Evolutionary conservation across 2,329 filamentous ascomycete genomes (phyloP), one percentile per base, ranked within the genome.

Genomic region (Nemania sp.): DNA sequence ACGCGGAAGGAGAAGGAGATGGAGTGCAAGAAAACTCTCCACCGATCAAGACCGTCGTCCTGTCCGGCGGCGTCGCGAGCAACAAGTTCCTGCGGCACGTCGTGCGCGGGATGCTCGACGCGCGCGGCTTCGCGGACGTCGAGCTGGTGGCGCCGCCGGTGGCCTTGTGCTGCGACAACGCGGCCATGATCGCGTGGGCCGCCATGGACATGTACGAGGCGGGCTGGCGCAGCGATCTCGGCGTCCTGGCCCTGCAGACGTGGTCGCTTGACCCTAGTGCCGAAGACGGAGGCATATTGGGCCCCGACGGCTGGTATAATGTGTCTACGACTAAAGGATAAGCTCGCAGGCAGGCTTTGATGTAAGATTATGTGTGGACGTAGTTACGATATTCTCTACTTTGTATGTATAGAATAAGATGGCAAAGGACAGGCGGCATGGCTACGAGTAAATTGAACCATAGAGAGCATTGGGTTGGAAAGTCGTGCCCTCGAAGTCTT

Each of bases 101-200:
- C 37, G 67, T 84, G 49, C 72, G 77, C 28, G 56, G 68, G 6
- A 75, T 77, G 39, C 69, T 97, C 36, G 80, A 86, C 59, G 80
- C 77, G n/a, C 81, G 88, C 37, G 89, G 89, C 0, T 86, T 84
- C 66, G 66, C 68, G 0, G 64, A 83, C 59, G 70, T 95, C 23
- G 64, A 78, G 9, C 70, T 97, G 6, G 73, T 86, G 24, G 89
- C 88, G 50, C 93, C 94, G n/a, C 91, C 91, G 2, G 72, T 82
- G 8, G 77, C 79, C 36, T 78, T 93, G 48, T 97, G 94, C 68
- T 97, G 91, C 0, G 94, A 99, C 67, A 97, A 99, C 71, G 94
- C 94, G 11, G 90, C 91, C 42, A 99, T 99, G 94, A 92, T 97
- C 68, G 93, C 88, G 1, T 97, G 94, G 93, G 80, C 92, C 1